Evolutionary conservation across 345 rosid genomes (phyloP), one percentile per base, ranked within the genome.

Genomic region (Eucalyptus cladocalyx): DNA sequence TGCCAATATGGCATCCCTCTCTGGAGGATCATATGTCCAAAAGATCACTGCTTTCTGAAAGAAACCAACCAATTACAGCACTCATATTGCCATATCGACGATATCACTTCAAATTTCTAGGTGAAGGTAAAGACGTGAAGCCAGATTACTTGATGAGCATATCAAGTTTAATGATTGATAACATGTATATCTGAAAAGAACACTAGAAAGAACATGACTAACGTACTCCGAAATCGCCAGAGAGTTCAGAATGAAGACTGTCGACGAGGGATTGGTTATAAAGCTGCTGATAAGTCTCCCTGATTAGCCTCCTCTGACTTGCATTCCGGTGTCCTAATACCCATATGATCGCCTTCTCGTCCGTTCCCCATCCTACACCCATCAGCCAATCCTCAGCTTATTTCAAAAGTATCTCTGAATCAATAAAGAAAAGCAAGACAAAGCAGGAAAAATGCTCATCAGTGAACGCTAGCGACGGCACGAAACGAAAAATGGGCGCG

Each of bases 1-100:
- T 53, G 94, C 95, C 32, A 96, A 91, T 89, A 88, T 95, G 10
- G 99, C 99, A 92, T 98, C 98, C 92, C 99, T 95, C 93, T 95
- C 97, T 14, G 96, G 91, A 48, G 99, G 96, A 87, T 96, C 99
- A 86, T 91, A 92, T 32, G 94, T 91, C 99, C 98, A 98, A 50
- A 89, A 86, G 87, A 93, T 87, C 89, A 97, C 92, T 11, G 98
- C 99, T 93, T 93, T 95, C 99, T 98, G 93, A 89, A 45, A 23
- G 53, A 89, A 69, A 89, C 47, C 85, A 69, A 48, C 42, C 72
- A 47, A 80, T 54, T 23, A 53, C 47, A 40, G 17, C 88, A 72
- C 11, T 69, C 62, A 69, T 14, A 42, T 40, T 42, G 34, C 47
- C 47, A 76, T 23, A 76, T 40, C 5, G 85, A 7, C 28, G 24